Percentiles rank a stretch among this genome's conserved stretches.
Evolutionary conservation across 2,329 filamentous ascomycete species (phyloP).

Genomic region (Diaporthe velutina): DNA sequence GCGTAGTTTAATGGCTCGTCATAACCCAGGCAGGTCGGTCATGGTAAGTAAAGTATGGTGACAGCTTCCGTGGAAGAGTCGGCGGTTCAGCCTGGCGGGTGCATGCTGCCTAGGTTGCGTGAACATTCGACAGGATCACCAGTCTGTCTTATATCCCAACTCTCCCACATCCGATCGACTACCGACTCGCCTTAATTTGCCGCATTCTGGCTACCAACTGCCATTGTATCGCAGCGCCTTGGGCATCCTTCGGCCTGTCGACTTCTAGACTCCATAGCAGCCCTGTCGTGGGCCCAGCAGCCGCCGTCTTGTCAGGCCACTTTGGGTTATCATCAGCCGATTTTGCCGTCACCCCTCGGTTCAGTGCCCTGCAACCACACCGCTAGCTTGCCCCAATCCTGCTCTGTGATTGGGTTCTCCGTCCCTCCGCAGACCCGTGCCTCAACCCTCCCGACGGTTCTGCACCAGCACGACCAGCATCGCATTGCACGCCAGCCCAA

Average conservation of each 20-base stretch:
- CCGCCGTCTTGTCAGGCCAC: slow-evolving; percentile 34
- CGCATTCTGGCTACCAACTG: background rate
- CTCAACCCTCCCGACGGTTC: background rate
- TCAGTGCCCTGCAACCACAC: slow-evolving; percentile 12
- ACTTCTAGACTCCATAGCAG: slow-evolving; percentile 8
- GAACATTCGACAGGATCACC: slow-evolving; percentile 8
- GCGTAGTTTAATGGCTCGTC: background rate
- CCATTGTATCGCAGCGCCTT: background rate
- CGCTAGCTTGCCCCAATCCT: slow-evolving; percentile 8
- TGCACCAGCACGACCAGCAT: background rate
- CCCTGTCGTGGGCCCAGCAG: slow-evolving; percentile 17
- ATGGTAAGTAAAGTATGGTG: background rate
- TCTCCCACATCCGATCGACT: background rate
- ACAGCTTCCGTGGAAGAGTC: background rate
- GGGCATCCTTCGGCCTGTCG: slow-evolving; percentile 5
- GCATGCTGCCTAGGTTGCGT: no score
- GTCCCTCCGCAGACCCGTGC: slow-evolving; percentile 4
- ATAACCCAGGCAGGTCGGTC: background rate
- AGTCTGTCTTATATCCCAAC: slow-evolving; percentile 16
- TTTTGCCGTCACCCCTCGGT: slow-evolving; percentile 35
- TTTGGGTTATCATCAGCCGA: slow-evolving; percentile 35
- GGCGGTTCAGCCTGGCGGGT: background rate
- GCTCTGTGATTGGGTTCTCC: slow-evolving; percentile 31
- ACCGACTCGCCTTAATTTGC: slow-evolving; percentile 1
- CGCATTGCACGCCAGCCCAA: background rate